Percentiles rank a stretch among this genome's conserved stretches.
Conservation (phyloP, 306 rosid species). For the Cucumis sativus region DNA sequence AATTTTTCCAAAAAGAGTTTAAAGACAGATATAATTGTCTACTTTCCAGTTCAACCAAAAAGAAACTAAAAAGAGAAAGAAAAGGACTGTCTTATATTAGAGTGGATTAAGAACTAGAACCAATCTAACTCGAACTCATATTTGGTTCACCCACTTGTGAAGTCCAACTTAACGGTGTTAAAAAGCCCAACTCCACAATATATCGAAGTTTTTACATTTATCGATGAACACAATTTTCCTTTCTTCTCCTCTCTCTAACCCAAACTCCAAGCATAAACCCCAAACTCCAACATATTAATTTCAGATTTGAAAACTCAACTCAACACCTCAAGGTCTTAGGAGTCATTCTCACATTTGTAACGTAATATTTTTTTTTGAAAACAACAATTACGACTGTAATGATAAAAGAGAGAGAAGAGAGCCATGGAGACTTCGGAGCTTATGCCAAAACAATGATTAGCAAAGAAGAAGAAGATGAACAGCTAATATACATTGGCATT, state of each 20-base stretch:
- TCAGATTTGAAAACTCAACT: too few relatives aligned
- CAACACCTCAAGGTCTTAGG: too few relatives aligned
- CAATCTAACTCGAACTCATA: too few relatives aligned
- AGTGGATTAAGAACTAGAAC: not conserved
- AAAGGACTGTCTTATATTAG: not conserved
- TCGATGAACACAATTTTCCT: too few relatives aligned
- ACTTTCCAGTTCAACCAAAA: constrained; percentile 1
- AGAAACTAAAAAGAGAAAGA: not conserved
- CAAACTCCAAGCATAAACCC: too few relatives aligned
- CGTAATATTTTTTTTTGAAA: not conserved
- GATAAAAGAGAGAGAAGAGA: not conserved
- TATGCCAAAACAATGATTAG: not conserved
- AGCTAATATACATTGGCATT: constrained; percentile 5
- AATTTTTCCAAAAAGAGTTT: not conserved
- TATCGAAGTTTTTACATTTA: too few relatives aligned
- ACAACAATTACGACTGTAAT: too few relatives aligned
- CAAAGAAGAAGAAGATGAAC: not conserved
- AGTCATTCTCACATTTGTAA: not conserved
- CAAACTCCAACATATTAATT: too few relatives aligned
- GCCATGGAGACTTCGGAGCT: not conserved
- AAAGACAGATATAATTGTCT: not conserved
- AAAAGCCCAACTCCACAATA: too few relatives aligned
- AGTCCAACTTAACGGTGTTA: too few relatives aligned
- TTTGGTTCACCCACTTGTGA: too few relatives aligned
- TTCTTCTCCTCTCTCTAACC: too few relatives aligned